These are phyloP conservation scores for Kwoniella shandongensis DNA, from an alignment of 768 basidiomycete genomes.

Conservation along the genomic window DNA sequence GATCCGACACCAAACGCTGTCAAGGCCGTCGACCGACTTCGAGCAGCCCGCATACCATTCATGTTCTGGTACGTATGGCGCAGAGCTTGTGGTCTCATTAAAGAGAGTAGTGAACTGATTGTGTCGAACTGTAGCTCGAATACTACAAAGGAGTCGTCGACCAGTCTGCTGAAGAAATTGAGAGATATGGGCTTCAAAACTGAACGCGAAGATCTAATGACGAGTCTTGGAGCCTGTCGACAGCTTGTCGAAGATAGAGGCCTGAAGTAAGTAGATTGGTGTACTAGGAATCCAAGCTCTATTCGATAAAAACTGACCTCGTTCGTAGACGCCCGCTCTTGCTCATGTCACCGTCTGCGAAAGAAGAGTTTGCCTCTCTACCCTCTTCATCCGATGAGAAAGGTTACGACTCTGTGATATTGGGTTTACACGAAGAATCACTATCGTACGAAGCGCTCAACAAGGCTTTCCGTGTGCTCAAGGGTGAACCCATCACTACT, in stretches of 20 bases:
- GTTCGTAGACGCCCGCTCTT: slow-evolving; percentile 44
- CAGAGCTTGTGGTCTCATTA: background rate
- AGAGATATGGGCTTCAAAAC: slow-evolving; percentile 60
- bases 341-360: slow-evolving; percentile 59
- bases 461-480: slow-evolving; percentile 66
- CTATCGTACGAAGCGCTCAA: slow-evolving; percentile 64
- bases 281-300: too few relatives aligned
- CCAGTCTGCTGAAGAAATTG: slow-evolving; percentile 57
- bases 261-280: slow-evolving; percentile 52
- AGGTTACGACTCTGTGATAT: slow-evolving; percentile 63
- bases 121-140: slow-evolving; percentile 66
- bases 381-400: slow-evolving; percentile 16
- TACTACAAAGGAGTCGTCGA: slow-evolving; percentile 65
- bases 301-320: background rate
- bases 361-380: slow-evolving; percentile 52
- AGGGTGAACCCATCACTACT: slow-evolving; percentile 53
- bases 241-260: slow-evolving; percentile 56
- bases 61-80: slow-evolving; percentile 54
- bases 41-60: slow-evolving; percentile 50
- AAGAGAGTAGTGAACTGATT: background rate
- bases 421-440: slow-evolving; percentile 62
- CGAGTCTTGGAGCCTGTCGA: slow-evolving; percentile 65
- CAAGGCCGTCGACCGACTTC: slow-evolving; percentile 55
- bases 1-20: slow-evolving; percentile 60
- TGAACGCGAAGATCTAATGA: slow-evolving; percentile 60